These are phyloP conservation scores for Barnettozyma populi DNA, from an alignment of 805 yeast genomes.

Conservation along the genomic window DNA sequence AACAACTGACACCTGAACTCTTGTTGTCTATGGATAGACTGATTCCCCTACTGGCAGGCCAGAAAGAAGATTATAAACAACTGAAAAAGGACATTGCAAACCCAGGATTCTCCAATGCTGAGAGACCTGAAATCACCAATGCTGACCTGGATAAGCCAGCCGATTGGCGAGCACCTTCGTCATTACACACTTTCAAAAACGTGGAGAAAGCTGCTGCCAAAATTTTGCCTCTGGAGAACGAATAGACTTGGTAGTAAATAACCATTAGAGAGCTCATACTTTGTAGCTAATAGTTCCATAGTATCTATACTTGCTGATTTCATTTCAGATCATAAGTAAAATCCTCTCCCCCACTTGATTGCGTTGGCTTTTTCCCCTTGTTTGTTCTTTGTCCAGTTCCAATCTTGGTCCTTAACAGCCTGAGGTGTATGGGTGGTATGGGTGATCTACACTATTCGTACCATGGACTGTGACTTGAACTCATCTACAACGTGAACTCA, in stretches of 20 bases:
- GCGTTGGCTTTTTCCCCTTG: no score
- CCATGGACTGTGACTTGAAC: no score
- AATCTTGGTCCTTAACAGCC: no score
- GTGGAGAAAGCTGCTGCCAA: constrained; percentile 51
- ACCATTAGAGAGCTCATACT: background rate
- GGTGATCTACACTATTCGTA: no score
- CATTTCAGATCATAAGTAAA: no score
- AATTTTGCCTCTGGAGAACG: constrained; percentile 1
- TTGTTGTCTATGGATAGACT: constrained; percentile 1
- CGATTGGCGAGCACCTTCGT: constrained; percentile 20
- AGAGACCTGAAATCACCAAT: constrained; percentile 41
- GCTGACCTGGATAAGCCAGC: constrained; percentile 23
- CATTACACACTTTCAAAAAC: constrained; percentile 54
- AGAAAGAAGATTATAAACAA: constrained; percentile 11
- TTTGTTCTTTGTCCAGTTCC: no score
- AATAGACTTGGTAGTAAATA: background rate
- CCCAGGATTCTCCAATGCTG: constrained; percentile 27
- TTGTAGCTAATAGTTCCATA: background rate
- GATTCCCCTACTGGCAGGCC: background rate
- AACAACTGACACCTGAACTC: background rate
- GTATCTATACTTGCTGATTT: no score
- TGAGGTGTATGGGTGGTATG: no score
- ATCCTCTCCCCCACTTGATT: no score
- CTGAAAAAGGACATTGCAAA: constrained; percentile 31
- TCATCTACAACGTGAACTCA: no score